Base-by-base conservation (phyloP, 192 early-diverging fungal genomes). In the Backusella sp. region DNA sequence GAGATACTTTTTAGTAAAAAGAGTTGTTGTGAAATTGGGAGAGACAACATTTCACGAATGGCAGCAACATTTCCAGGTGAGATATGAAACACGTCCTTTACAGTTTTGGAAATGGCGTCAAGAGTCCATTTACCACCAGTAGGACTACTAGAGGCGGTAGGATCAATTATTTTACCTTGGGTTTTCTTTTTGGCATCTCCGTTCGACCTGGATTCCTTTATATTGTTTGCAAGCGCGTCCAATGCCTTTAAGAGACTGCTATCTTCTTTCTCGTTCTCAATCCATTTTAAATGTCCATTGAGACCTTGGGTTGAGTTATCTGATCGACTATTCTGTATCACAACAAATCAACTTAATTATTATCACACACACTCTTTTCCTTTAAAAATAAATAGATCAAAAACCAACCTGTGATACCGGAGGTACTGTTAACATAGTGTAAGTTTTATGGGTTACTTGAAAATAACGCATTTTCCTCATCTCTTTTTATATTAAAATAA, bases 21-120 rank as follows among this genome's bases (percentile, higher is more conserved):
- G n/a, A 70, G 52, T 11, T 76, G 68, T 23, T 76, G 32, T 23
- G 69, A 42, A 8, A 70, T 56, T 19, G 75, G 67, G 4, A 76
- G 21, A 2, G 12, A 14, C 11, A 70, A 4, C 0, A 69, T 68
- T 32, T 76, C 75, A 52, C 52, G 69, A 23, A 70, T 70, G 8
- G 67, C 74, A 52, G 74, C 74, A 52, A 44, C 37, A 6, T 39
- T 75, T 0, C 26, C 23, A 6, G 74, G 46, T 30, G 74, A 19
- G 5, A 76, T n/a, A 26, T 30, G 36, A 14, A 76, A 39, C 17
- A 46, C 68, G 6, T 39, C 39, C 42, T 41, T 46, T 28, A 71
- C 42, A 1, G 34, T 70, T 42, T 70, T 70, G 21, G 68, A 70
- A 44, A 70, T 19, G 21, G 70, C 70, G 30, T 71, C 41, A 41